Percentiles rank a stretch among this genome's conserved stretches.
Evolutionary conservation across 148 eudicot species (phyloP).

Genomic region (Fagopyrum homotropicum): DNA sequence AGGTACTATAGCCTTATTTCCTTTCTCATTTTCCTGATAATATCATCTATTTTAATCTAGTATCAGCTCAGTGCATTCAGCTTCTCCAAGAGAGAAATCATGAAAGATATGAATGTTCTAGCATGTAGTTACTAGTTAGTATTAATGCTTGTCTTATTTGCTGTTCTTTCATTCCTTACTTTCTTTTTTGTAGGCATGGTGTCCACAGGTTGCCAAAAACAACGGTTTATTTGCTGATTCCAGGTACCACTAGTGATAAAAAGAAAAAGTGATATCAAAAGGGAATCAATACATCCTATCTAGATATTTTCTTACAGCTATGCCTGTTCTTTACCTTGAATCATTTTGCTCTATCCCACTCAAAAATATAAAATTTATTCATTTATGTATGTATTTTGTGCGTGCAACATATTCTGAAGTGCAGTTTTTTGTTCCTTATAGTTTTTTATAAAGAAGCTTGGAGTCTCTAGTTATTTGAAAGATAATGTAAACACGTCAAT

Average conservation of each 20-base stretch:
- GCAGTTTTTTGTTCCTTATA: neutral
- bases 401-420: neutral
- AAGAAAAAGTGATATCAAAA: neutral
- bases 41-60: neutral
- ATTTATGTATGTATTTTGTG: neutral
- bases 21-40: neutral
- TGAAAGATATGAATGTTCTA: neutral
- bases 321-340: neutral
- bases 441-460: neutral
- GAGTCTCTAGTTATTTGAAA: too few species aligned
- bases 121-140: neutral
- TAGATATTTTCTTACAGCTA: neutral
- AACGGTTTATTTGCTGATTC: slow-evolving; percentile 79
- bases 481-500: too few species aligned
- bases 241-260: slow-evolving; percentile 42
- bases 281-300: neutral
- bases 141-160: neutral
- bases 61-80: neutral
- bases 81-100: neutral
- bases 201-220: slow-evolving; percentile 80
- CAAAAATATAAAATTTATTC: neutral
- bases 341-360: neutral
- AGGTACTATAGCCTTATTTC: neutral
- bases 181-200: slow-evolving; percentile 67
- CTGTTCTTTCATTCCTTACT: neutral